Evolutionary conservation across 805 yeast genomes (phyloP).

Genomic region (Candida ortonii): DNA sequence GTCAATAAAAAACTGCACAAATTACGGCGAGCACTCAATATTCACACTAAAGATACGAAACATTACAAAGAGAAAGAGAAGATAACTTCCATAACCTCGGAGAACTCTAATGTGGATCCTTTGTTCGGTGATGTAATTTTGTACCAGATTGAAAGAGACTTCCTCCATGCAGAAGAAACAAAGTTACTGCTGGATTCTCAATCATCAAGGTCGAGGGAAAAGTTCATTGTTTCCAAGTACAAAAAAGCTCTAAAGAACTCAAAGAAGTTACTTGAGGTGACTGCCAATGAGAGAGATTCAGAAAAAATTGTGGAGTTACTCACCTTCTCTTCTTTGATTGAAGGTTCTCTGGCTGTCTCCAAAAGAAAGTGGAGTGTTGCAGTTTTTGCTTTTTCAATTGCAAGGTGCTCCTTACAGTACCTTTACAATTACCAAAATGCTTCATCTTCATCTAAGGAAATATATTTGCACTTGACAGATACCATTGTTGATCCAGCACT

Average conservation of each 20-base stretch:
- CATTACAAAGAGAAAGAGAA: slow-evolving; percentile 51
- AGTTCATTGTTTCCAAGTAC: slow-evolving; percentile 60
- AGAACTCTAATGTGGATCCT: slow-evolving; percentile 48
- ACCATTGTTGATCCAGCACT: slow-evolving; percentile 65
- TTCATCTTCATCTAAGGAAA: slow-evolving; percentile 31
- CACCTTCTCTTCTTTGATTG: slow-evolving; percentile 35
- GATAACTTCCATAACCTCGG: slow-evolving; percentile 43
- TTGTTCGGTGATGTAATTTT: slow-evolving; percentile 59
- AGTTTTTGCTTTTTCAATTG: slow-evolving; percentile 51
- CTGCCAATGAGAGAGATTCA: slow-evolving; percentile 38
- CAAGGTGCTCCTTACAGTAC: slow-evolving; percentile 59
- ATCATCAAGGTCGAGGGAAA: slow-evolving; percentile 44
- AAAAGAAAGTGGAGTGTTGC: slow-evolving; percentile 57
- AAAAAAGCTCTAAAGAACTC: slow-evolving; percentile 56
- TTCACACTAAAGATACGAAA: slow-evolving; percentile 67
- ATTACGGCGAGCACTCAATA: slow-evolving; percentile 59
- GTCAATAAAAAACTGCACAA: slow-evolving; percentile 58
- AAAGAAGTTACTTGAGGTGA: slow-evolving; percentile 41
- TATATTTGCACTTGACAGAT: slow-evolving; percentile 55
- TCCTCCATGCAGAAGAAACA: slow-evolving; percentile 65
- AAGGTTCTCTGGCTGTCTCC: slow-evolving; percentile 44
- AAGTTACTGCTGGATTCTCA: slow-evolving; percentile 53
- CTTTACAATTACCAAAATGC: slow-evolving; percentile 36
- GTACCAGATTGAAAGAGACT: slow-evolving; percentile 73
- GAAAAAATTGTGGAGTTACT: slow-evolving; percentile 31